Evolutionary conservation across 768 basidiomycete species (phyloP), one percentile per base, ranked within the genome.

Genomic region (Cantharellus cinnabarinus): DNA sequence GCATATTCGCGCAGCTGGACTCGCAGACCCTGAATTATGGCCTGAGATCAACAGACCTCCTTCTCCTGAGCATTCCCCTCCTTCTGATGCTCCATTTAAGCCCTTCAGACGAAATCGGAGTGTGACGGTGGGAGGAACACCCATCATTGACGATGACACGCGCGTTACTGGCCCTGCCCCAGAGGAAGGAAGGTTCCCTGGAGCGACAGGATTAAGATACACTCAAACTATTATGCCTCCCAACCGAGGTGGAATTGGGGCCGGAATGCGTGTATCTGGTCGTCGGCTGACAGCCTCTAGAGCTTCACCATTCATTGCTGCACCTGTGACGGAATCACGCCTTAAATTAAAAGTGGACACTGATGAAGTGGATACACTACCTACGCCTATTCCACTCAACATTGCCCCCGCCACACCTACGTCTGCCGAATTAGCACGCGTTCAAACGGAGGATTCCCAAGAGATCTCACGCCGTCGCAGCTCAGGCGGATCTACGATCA

Each of bases 171-270:
- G 35, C 41, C 20, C 58, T 20, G 44, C 5, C 7, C 52, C n/a
- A 3, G 40, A 7, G 7, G 58, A 37, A 10, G 58, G 62, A 37
- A 58, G 39, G 29, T 60, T 57, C 41, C 60, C 56, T 15, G 68
- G 82, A 65, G 67, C 78, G 63, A 69, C 74, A 5, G 66, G 77
- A 10, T 75, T 95, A 63, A 86, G 83, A 66, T 83, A 93, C 69
- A 85, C 88, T 3, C 81, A 84, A 65, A 95, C 93, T 2, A 94
- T 95, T 66, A 82, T 91, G 76, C 88, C 81, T 2, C 76, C 76
- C 3, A 75, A 79, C 35, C 75, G 78, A 0, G 87, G 86, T 3
- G 20, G 20, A 29, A 29, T 29, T 29, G 85, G 77, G 0, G 67
- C 84, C 1, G 91, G 91, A 0, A 76, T 93, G 70, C 75, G 90